Percentiles rank a stretch among this genome's conserved stretches.
Evolutionary conservation across 2,329 filamentous ascomycete genomes (phyloP).

Genomic region (Plenodomus biglobosus): DNA sequence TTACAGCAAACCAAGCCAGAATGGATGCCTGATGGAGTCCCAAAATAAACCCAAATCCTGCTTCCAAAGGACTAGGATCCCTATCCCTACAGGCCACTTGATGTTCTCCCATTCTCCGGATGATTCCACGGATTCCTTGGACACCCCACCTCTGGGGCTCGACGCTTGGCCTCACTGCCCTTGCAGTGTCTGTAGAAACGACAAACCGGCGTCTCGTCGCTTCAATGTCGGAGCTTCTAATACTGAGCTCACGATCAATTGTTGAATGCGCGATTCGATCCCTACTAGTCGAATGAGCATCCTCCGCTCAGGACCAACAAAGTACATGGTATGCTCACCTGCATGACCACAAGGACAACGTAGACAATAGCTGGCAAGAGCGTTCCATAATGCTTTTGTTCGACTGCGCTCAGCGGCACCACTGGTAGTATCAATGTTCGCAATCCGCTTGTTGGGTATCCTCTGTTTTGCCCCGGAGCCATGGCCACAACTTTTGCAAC

Average conservation of each 20-base stretch:
- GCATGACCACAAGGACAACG: constrained; percentile 21
- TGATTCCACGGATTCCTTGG: constrained; percentile 1
- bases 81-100: constrained; percentile 18
- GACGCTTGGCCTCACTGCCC: constrained; percentile 23
- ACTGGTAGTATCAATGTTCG: constrained; percentile 15
- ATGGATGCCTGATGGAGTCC: constrained; percentile 24
- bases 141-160: constrained; percentile 7
- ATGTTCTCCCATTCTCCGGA: constrained; percentile 13
- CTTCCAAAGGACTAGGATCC: neutral
- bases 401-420: constrained; percentile 20
- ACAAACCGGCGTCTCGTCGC: constrained; percentile 24
- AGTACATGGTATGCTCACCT: constrained; percentile 13
- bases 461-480: neutral
- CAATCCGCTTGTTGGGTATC: constrained; percentile 1
- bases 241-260: constrained; percentile 30
- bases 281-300: constrained; percentile 21
- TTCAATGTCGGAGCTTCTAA: constrained; percentile 31
- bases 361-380: constrained; percentile 26
- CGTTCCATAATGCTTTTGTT: constrained; percentile 34
- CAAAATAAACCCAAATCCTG: constrained; percentile 7
- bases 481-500: neutral
- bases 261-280: constrained; percentile 28
- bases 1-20: constrained; percentile 25
- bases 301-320: constrained; percentile 17
- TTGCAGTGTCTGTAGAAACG: constrained; percentile 33